phyloP scores from a whole-genome alignment of 2,329 filamentous ascomycete species.

The Mycogone perniciosa region DNA sequence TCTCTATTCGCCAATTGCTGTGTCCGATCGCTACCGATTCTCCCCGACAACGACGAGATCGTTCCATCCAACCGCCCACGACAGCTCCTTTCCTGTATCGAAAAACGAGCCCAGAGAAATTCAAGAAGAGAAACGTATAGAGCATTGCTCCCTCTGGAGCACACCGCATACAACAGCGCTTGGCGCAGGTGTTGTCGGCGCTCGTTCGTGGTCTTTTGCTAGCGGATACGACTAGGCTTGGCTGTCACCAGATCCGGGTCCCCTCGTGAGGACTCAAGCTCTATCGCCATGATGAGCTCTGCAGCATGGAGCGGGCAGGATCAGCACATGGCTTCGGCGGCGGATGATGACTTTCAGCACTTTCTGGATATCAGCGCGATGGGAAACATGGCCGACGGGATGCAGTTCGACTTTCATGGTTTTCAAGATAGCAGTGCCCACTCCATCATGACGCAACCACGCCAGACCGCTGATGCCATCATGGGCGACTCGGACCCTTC shows the following conservation, averaged over 20 bases:
- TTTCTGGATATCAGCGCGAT: slow-evolving; percentile 57
- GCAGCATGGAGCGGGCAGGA: slow-evolving; percentile 51
- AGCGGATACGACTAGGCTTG: neutral
- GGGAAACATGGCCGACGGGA: slow-evolving; percentile 44
- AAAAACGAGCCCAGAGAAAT: neutral
- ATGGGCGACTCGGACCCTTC: slow-evolving; percentile 29
- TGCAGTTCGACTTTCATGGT: slow-evolving; percentile 55
- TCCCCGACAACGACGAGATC: slow-evolving; percentile 1
- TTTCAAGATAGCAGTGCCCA: slow-evolving; percentile 39
- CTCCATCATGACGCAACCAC: slow-evolving; percentile 24
- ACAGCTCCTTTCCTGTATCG: neutral
- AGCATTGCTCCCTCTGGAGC: neutral
- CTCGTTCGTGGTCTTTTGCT: too few species aligned
- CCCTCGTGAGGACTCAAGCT: neutral
- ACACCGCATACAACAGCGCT: neutral
- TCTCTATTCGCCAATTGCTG: slow-evolving; percentile 12
- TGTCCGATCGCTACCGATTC: slow-evolving; percentile 5
- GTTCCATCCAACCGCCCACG: neutral
- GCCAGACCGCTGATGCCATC: slow-evolving; percentile 29
- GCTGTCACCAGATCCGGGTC: neutral
- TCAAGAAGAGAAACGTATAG: too few species aligned
- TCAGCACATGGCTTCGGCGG: slow-evolving; percentile 43
- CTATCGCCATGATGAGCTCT: slow-evolving; percentile 43
- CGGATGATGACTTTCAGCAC: slow-evolving; percentile 58
- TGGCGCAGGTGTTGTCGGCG: too few species aligned